Percentiles rank a stretch among this genome's conserved stretches.
These are phyloP conservation scores for Inga laurina DNA, from an alignment of 306 rosid species.

Conservation along the genomic window DNA sequence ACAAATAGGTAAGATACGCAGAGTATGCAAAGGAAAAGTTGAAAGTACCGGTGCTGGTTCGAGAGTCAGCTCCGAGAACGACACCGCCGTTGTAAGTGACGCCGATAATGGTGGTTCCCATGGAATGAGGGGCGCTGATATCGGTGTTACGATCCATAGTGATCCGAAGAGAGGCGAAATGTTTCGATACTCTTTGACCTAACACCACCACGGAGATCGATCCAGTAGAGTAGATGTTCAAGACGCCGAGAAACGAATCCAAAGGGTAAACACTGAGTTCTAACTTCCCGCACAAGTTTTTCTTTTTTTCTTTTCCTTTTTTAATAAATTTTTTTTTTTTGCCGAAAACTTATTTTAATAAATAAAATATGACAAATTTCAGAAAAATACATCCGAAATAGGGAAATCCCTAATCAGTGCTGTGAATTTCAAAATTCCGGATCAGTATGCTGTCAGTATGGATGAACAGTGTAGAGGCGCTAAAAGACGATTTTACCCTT, in stretches of 20 bases:
- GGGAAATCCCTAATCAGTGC: too few relatives aligned
- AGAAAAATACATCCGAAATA: too few relatives aligned
- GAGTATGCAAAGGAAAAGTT: neutral
- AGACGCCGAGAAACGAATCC: neutral
- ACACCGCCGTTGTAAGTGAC: constrained; percentile 95
- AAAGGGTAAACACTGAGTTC: neutral
- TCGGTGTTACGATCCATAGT: constrained; percentile 60
- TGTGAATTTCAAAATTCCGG: too few relatives aligned
- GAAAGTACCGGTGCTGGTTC: constrained; percentile 85
- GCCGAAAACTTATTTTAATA: too few relatives aligned
- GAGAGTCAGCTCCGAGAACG: constrained; percentile 94
- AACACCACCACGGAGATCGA: neutral
- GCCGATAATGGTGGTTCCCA: constrained; percentile 97
- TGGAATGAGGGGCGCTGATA: constrained; percentile 79
- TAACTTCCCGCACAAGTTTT: neutral
- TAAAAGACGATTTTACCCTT: too few relatives aligned
- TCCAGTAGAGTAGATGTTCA: neutral
- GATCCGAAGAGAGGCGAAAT: neutral
- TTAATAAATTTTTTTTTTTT: too few relatives aligned
- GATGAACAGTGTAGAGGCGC: too few relatives aligned
- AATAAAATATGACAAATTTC: too few relatives aligned
- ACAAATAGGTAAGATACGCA: neutral
- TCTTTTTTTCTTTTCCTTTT: neutral
- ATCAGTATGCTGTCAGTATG: too few relatives aligned
- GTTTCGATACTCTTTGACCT: constrained; percentile 12